These are phyloP conservation scores for Chlamydomonas schloesseri DNA, from an alignment of 139 green algal species.

Conservation along the genomic window DNA sequence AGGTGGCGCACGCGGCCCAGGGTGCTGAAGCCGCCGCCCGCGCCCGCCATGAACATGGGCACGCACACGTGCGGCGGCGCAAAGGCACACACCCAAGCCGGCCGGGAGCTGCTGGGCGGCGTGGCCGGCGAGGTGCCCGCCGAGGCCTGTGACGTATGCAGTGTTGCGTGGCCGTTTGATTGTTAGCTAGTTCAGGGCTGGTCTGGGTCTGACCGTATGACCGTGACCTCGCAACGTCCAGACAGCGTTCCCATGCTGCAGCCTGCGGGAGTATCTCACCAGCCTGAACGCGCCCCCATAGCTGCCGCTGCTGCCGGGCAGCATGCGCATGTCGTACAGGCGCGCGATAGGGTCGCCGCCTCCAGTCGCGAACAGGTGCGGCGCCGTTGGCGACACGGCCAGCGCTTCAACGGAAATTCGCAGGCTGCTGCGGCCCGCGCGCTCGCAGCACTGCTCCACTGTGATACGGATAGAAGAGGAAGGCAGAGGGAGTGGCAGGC, in stretches of 20 bases:
- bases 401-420: constrained; percentile 46
- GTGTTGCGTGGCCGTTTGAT: too few species aligned
- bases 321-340: constrained; percentile 54
- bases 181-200: too few species aligned
- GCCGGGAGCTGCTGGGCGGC: background rate
- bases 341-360: constrained; percentile 52
- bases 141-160: background rate
- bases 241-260: too few species aligned
- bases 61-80: constrained; percentile 37
- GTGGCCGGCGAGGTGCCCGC: background rate
- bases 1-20: constrained; percentile 43
- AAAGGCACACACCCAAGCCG: constrained; percentile 39
- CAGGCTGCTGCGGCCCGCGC: constrained; percentile 27
- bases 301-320: constrained; percentile 1
- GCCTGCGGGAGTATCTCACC: too few species aligned
- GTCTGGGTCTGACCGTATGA: too few species aligned
- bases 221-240: too few species aligned
- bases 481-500: too few species aligned
- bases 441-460: constrained; percentile 57
- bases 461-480: too few species aligned
- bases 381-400: constrained; percentile 39
- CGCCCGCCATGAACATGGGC: background rate
- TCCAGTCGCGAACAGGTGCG: constrained; percentile 51
- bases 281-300: too few species aligned
- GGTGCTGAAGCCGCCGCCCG: background rate